These are phyloP conservation scores for Pholiota microspora DNA, from an alignment of 768 basidiomycete genomes.

Conservation along the genomic window DNA sequence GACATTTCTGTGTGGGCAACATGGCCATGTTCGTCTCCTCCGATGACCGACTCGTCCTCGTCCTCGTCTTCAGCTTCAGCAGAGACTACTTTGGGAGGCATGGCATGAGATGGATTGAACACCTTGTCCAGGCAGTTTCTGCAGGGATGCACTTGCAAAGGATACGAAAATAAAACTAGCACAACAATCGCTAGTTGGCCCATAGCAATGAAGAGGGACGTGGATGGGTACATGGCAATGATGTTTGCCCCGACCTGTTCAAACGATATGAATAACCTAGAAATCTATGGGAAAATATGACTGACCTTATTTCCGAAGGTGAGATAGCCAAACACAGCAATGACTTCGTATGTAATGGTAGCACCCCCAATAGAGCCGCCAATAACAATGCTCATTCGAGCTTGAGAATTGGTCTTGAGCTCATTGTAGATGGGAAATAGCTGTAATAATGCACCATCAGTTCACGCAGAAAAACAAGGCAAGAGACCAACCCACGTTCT, in stretches of 20 bases:
- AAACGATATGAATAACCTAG: no score
- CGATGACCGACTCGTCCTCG: conserved; percentile 36
- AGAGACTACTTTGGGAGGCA: conserved; percentile 31
- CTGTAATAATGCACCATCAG: conserved; percentile 34
- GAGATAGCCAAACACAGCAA: conserved; percentile 86
- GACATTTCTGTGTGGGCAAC: conserved; percentile 57
- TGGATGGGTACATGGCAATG: conserved; percentile 91
- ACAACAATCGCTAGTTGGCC: conserved; percentile 92
- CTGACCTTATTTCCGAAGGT: conserved; percentile 86
- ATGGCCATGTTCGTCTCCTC: conserved; percentile 51
- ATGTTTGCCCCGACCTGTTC: conserved; percentile 91
- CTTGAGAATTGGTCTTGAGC: conserved; percentile 74
- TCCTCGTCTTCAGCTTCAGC: conserved; percentile 46
- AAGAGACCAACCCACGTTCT: conserved; percentile 66
- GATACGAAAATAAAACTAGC: conserved; percentile 90
- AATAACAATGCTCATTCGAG: conserved; percentile 85
- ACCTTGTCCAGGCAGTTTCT: conserved; percentile 91
- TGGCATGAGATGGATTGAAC: conserved; percentile 47
- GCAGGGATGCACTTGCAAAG: conserved; percentile 92
- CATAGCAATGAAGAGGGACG: conserved; percentile 87
- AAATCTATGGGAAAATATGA: conserved; percentile 11
- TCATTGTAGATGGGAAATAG: conserved; percentile 96
- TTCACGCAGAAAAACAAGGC: conserved; percentile 1
- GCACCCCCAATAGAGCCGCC: conserved; percentile 85
- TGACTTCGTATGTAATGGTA: conserved; percentile 81